These are phyloP conservation scores for Puccinellia tenuiflora DNA, from an alignment of 176 grass and related monocot species.

Conservation along the genomic window DNA sequence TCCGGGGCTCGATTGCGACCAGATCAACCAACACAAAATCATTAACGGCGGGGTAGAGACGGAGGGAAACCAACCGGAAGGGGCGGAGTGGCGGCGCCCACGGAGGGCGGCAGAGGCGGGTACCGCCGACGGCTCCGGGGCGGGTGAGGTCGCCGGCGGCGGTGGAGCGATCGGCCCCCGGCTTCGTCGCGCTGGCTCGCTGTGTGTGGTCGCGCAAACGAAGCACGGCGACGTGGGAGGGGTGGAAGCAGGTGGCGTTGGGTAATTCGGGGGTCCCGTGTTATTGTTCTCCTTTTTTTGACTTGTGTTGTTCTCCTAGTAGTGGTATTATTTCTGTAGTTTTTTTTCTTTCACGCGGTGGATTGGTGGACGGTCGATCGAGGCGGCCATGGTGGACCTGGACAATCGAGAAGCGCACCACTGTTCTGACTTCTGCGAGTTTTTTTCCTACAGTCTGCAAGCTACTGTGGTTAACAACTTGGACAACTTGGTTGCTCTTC, in stretches of 20 bases:
- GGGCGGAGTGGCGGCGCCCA: background rate
- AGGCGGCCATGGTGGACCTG: background rate
- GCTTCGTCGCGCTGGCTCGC: slow-evolving; percentile 24
- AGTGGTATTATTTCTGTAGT: background rate
- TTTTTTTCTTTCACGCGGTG: slow-evolving; percentile 9
- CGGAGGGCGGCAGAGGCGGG: background rate
- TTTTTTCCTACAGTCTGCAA: too few relatives aligned
- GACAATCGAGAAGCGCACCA: background rate
- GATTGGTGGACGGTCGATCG: slow-evolving; percentile 17
- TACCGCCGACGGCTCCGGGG: slow-evolving; percentile 41
- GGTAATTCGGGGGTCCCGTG: background rate
- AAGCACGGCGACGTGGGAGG: slow-evolving; percentile 13
- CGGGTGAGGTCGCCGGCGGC: slow-evolving; percentile 37
- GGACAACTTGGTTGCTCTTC: too few relatives aligned
- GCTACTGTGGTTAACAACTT: too few relatives aligned
- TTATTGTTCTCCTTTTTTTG: background rate
- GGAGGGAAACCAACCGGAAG: slow-evolving; percentile 15
- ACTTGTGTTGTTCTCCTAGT: too few relatives aligned
- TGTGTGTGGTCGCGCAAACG: slow-evolving; percentile 20
- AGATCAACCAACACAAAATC: background rate
- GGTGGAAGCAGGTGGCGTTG: too few relatives aligned
- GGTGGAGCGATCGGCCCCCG: slow-evolving; percentile 36
- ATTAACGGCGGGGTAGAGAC: background rate
- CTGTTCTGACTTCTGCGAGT: too few relatives aligned
- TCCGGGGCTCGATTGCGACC: background rate